A percentile compares a stretch with the other conserved stretches of the same genome.
Conservation (phyloP, 78 protist species). For the Emiliania huxleyi region DNA sequence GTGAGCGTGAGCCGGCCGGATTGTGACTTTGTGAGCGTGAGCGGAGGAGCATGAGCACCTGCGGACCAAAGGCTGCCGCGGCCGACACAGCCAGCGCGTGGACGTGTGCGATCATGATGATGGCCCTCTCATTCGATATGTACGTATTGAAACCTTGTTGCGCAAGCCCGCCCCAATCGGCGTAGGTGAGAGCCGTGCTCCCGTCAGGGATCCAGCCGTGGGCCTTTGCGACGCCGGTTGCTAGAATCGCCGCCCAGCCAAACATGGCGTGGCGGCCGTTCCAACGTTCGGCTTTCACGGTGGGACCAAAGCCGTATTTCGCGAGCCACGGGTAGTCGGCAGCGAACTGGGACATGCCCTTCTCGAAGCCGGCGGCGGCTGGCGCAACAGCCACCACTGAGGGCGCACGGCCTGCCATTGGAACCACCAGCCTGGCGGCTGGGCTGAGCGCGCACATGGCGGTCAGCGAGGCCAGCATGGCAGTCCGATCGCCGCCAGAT, state of each 20-base stretch:
- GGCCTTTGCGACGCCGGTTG: not conserved
- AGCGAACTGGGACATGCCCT: not conserved
- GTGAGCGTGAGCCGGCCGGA: too few species aligned
- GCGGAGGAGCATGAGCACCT: too few species aligned
- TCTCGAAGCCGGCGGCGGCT: not conserved
- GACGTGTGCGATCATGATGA: conserved; percentile 43
- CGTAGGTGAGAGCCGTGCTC: not conserved
- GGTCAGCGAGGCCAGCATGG: too few species aligned
- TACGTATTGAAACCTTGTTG: not conserved
- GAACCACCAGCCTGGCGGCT: too few species aligned
- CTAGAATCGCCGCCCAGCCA: conserved; percentile 17
- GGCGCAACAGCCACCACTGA: too few species aligned
- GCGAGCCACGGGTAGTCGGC: conserved; percentile 19
- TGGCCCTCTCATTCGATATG: conserved; percentile 40
- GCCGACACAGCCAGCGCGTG: not conserved
- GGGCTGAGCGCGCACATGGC: too few species aligned
- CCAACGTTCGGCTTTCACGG: conserved; percentile 43
- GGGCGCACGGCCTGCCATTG: too few species aligned
- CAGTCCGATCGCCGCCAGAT: too few species aligned
- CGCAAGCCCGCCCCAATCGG: conserved; percentile 35
- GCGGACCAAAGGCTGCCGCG: conserved; percentile 15
- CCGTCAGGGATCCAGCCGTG: conserved; percentile 26
- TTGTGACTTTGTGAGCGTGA: too few species aligned
- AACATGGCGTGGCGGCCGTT: conserved; percentile 56
- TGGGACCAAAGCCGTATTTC: conserved; percentile 19